Conservation (phyloP, 2,329 filamentous ascomycete genomes). For the Sarocladium strictum region DNA sequence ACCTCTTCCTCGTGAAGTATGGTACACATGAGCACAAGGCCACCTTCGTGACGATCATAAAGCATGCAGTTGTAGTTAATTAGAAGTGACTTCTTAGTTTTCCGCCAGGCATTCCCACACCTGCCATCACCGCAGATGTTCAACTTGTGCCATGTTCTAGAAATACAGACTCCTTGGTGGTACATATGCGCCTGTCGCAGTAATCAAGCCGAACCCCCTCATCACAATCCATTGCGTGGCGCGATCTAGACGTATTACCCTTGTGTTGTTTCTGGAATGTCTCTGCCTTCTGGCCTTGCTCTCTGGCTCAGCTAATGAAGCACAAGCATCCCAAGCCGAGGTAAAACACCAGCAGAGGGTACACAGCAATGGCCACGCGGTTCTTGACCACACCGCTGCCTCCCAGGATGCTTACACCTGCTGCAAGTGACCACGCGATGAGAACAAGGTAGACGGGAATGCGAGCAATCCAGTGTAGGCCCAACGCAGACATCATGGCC, state of each 20-base stretch:
- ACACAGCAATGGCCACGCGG: conserved; percentile 87
- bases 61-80: too few relatives aligned
- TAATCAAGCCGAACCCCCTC: too few relatives aligned
- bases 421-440: conserved; percentile 87
- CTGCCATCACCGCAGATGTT: background rate
- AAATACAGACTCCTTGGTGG: conserved; percentile 1
- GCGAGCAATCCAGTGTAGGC: conserved; percentile 71
- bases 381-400: conserved; percentile 96
- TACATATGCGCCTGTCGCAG: background rate
- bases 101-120: background rate
- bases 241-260: too few relatives aligned
- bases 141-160: background rate
- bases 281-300: background rate
- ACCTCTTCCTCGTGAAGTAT: too few relatives aligned
- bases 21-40: too few relatives aligned
- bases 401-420: conserved; percentile 90
- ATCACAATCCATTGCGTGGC: too few relatives aligned
- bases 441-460: conserved; percentile 89
- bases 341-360: conserved; percentile 93
- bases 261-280: too few relatives aligned
- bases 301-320: conserved; percentile 70
- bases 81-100: background rate
- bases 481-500: conserved; percentile 77
- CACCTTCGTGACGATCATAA: too few relatives aligned
- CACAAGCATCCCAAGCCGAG: conserved; percentile 87